Conservation (phyloP, 768 basidiomycete species). For the Pulveroboletus ravenelii region DNA sequence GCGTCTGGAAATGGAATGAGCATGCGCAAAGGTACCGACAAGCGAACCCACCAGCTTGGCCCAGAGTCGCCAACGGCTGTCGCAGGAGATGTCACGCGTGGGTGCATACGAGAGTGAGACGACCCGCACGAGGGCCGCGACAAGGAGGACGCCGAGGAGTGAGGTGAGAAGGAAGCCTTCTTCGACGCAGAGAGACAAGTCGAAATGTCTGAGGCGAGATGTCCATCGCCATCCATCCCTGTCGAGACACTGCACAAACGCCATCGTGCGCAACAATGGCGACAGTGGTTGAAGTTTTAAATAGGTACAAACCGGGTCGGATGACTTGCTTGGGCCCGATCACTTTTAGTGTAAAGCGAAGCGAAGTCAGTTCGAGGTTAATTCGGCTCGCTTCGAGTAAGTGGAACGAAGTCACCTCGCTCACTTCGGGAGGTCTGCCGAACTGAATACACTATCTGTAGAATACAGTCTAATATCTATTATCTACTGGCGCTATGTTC, state of each 20-base stretch:
- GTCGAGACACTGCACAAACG: slow-evolving; percentile 41
- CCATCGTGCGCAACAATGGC: slow-evolving; percentile 28
- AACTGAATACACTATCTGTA: too few species aligned
- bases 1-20: slow-evolving; percentile 33
- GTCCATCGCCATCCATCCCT: slow-evolving; percentile 61
- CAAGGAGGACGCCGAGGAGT: slow-evolving; percentile 43
- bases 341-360: too few species aligned
- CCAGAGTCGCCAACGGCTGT: slow-evolving; percentile 48
- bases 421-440: too few species aligned
- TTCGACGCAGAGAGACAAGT: slow-evolving; percentile 78
- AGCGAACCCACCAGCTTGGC: slow-evolving; percentile 60
- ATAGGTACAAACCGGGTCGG: too few species aligned
- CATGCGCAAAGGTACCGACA: not conserved
- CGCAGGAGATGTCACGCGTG: slow-evolving; percentile 35
- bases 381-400: too few species aligned
- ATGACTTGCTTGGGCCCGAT: too few species aligned
- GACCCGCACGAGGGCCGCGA: slow-evolving; percentile 40
- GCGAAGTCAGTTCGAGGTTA: too few species aligned
- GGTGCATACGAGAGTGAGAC: slow-evolving; percentile 25
- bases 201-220: slow-evolving; percentile 61
- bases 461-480: too few species aligned
- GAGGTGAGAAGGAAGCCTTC: slow-evolving; percentile 61
- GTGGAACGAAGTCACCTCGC: too few species aligned
- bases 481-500: too few species aligned
- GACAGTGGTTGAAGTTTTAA: not conserved